Evolutionary conservation across 2,329 filamentous ascomycete genomes (phyloP), one percentile per base, ranked within the genome.

Genomic region (Penicillium sp.): DNA sequence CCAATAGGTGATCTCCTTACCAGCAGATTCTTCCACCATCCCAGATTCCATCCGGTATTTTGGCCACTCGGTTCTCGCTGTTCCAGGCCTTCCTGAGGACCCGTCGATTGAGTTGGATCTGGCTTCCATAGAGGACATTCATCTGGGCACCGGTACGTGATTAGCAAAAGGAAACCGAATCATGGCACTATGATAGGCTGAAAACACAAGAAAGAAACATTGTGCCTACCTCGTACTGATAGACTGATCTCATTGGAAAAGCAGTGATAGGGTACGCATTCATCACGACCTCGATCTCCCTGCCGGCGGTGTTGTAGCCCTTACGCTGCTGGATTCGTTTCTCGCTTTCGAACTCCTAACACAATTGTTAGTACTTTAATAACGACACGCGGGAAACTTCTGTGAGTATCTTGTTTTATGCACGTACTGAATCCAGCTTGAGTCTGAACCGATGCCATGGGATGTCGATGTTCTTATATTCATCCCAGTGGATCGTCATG

Each of bases 1-100:
- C 14, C 13, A 38, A 34, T 65, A 41, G 64, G 53, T 29, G 38
- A 41, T 19, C 22, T 25, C 50, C 74, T 61, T 74, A 87, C 92
- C 93, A 99, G 13, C 89, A 91, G 39, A 99, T 78, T 68, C 86
- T 89, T 62, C 86, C 84, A 25, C 89, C 88, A 72, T 97, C 90
- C 60, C 83, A 90, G 48, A 96, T 80, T 75, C 74, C 2, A 73
- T 69, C 2, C 75, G 72, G 1, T 13, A 55, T 33, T 13, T 43
- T 18, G 37, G 40, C 46, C 41, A 43, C 44, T 11, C 52, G 38
- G 11, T 72, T 69, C 1, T 78, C 73, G 0, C 84, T 86, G 1
- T 81, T 72, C 89, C 89, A 96, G 25, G 90, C 80, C 65, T 88
- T 90, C 66, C 82, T 84, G 61, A 89, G 78, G 4, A 93, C 37